These are phyloP conservation scores for Zasmidium cellare DNA, from an alignment of 2,329 filamentous ascomycete species.

Conservation along the genomic window DNA sequence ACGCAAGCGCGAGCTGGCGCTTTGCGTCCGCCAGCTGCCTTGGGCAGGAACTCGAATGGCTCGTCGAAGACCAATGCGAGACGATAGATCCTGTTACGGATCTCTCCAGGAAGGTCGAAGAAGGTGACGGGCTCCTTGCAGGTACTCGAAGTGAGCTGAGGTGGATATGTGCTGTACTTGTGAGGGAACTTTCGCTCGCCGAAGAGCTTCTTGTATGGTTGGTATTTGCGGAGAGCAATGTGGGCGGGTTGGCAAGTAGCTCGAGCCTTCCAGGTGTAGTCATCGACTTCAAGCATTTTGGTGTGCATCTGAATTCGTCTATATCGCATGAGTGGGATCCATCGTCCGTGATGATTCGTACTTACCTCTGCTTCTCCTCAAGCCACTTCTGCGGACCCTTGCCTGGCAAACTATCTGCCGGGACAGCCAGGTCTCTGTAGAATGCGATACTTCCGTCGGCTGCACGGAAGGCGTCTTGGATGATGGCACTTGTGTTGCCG, in stretches of 20 bases:
- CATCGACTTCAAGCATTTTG: background rate
- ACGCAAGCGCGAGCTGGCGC: background rate
- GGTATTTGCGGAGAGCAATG: background rate
- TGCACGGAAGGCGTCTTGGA: background rate
- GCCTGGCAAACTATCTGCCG: background rate
- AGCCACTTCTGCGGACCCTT: background rate
- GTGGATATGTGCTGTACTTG: too few relatives aligned
- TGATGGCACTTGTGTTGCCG: background rate
- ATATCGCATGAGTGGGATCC: background rate
- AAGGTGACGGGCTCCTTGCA: background rate
- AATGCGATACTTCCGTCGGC: background rate
- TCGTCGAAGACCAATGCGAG: background rate
- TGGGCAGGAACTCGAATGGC: constrained; percentile 6
- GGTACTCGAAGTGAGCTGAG: background rate
- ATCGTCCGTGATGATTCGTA: background rate
- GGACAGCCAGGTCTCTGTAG: background rate
- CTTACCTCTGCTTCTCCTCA: background rate
- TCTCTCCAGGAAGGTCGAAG: constrained; percentile 12
- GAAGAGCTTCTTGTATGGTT: background rate
- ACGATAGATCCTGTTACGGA: constrained; percentile 12
- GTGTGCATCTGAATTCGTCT: background rate
- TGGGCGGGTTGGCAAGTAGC: background rate
- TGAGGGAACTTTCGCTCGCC: background rate
- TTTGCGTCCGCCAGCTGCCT: background rate
- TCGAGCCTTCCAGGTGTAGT: background rate